A percentile compares a stretch with the other conserved stretches of the same genome.
phyloP scores from a whole-genome alignment of 2,329 filamentous ascomycete genomes.

The Colletotrichum chlorophyti region DNA sequence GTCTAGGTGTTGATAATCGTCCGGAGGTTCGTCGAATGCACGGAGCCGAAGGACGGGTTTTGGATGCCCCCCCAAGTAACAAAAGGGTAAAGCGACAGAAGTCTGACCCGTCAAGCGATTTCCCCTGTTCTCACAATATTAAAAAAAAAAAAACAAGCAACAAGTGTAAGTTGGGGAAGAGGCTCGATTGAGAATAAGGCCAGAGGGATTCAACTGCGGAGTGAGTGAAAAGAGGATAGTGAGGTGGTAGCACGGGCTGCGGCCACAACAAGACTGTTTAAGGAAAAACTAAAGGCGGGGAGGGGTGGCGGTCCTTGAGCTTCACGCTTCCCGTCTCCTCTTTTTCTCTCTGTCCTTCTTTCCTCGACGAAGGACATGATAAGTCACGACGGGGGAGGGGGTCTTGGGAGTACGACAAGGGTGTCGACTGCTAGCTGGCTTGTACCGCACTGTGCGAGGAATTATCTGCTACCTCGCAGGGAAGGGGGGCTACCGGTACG shows the following conservation, averaged over 20 bases:
- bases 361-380: conserved; percentile 9
- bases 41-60: conserved; percentile 27
- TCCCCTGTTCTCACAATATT: conserved; percentile 46
- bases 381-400: conserved; percentile 22
- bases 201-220: conserved; percentile 54
- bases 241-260: conserved; percentile 55
- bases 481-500: too few relatives aligned
- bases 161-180: conserved; percentile 44
- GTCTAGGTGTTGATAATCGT: neutral
- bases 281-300: conserved; percentile 40
- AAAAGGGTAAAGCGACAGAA: conserved; percentile 30
- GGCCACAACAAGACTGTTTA: conserved; percentile 49
- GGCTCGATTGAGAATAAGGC: conserved; percentile 43
- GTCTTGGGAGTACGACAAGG: conserved; percentile 18
- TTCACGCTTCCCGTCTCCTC: too few relatives aligned
- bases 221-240: conserved; percentile 58
- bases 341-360: conserved; percentile 5
- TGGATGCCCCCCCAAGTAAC: conserved; percentile 26
- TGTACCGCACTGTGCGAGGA: conserved; percentile 24
- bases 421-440: conserved; percentile 20
- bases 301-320: conserved; percentile 34
- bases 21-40: conserved; percentile 1
- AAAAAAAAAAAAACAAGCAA: conserved; percentile 47
- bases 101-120: conserved; percentile 33
- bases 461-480: neutral